Conservation (phyloP, 208 protist species). For the Novymonas esmeraldas region DNA sequence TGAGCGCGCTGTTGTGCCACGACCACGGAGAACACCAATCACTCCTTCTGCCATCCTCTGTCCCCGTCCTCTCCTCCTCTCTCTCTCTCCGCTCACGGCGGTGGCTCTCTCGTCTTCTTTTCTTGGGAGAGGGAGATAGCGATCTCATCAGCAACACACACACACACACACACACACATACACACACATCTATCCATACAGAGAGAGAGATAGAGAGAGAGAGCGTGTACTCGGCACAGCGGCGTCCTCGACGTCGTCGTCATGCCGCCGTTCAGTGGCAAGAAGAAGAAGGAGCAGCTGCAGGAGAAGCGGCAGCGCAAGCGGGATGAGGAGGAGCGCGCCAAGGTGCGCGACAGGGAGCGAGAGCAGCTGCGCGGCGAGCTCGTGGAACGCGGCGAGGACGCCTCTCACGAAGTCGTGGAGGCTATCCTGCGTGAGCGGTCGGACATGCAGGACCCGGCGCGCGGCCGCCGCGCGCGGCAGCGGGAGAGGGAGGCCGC, state of each 20-base stretch:
- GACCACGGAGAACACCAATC: too few species aligned
- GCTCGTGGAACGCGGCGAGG: slow-evolving; percentile 23
- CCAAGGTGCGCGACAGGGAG: slow-evolving; percentile 21
- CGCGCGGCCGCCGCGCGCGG: slow-evolving; percentile 1
- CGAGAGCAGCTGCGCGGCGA: slow-evolving; percentile 33
- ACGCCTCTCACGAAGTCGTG: slow-evolving; percentile 19
- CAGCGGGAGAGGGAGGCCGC: slow-evolving; percentile 9
- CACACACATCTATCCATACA: not conserved
- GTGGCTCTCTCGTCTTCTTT: not conserved
- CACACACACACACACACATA: not conserved
- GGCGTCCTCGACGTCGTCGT: not conserved
- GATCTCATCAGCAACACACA: not conserved
- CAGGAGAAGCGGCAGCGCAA: slow-evolving; percentile 85
- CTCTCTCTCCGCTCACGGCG: not conserved
- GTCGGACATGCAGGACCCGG: slow-evolving; percentile 10
- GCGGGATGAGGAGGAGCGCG: slow-evolving; percentile 44
- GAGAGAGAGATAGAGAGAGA: not conserved
- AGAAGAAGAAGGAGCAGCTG: slow-evolving; percentile 93
- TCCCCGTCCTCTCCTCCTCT: not conserved
- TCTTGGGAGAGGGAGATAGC: too few species aligned
- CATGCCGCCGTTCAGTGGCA: slow-evolving; percentile 88
- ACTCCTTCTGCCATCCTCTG: too few species aligned
- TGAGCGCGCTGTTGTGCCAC: too few species aligned
- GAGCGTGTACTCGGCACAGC: too few species aligned
- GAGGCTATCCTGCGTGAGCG: slow-evolving; percentile 24